These are phyloP conservation scores for Cenchrus purpureus DNA, from an alignment of 176 grass and related monocot species.

Conservation along the genomic window DNA sequence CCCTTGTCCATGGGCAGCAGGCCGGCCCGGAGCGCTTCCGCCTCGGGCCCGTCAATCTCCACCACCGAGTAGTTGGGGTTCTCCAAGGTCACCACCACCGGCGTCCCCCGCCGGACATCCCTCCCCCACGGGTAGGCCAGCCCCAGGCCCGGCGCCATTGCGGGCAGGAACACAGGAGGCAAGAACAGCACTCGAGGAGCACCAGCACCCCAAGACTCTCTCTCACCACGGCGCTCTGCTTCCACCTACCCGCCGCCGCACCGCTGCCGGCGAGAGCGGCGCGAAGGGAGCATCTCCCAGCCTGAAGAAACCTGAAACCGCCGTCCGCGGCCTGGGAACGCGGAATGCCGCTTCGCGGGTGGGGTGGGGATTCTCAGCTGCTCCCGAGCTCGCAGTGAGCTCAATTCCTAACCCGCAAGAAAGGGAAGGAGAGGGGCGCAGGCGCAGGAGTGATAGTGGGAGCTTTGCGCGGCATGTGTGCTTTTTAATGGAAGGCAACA, in stretches of 20 bases:
- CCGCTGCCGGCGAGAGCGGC: not conserved
- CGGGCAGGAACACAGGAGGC: not conserved
- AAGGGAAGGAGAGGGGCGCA: not conserved
- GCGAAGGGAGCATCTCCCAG: slow-evolving; percentile 1
- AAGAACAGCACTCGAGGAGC: not conserved
- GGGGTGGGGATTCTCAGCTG: too few species aligned
- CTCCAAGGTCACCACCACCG: slow-evolving; percentile 82
- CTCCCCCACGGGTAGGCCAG: slow-evolving; percentile 57
- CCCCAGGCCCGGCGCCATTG: slow-evolving; percentile 60
- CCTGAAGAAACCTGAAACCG: too few species aligned
- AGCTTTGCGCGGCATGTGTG: slow-evolving; percentile 42
- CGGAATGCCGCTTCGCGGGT: too few species aligned
- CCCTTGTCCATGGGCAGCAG: slow-evolving; percentile 55
- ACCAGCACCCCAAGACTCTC: not conserved
- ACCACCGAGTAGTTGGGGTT: slow-evolving; percentile 81
- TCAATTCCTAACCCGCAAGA: slow-evolving; percentile 18
- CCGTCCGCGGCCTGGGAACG: too few species aligned
- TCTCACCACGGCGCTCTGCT: not conserved
- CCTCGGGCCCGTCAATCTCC: slow-evolving; percentile 59
- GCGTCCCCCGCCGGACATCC: slow-evolving; percentile 53
- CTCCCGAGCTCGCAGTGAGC: slow-evolving; percentile 14
- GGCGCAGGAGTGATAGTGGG: slow-evolving; percentile 36
- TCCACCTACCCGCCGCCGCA: not conserved
- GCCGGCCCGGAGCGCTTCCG: slow-evolving; percentile 40
- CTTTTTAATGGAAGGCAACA: slow-evolving; percentile 38